Base-by-base conservation (phyloP, 306 rosid genomes). In the Quercus wislizeni region DNA sequence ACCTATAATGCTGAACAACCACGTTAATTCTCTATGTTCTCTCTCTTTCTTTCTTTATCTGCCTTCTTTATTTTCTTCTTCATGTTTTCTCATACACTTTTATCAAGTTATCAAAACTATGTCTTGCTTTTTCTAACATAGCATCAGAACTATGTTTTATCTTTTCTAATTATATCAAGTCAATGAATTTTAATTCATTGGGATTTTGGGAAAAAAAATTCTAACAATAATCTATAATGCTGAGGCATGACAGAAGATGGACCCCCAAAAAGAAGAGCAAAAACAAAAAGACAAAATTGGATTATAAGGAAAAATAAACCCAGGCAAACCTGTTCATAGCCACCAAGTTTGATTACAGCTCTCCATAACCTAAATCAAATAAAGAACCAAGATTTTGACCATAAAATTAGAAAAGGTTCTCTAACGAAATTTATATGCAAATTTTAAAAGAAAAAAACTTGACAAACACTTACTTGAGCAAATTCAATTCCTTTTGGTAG, bases 301-400 rank as follows among this genome's bases (percentile, higher is more conserved):
- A 31, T 67, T 64, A 31, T 8, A 76, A 72, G 9, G 46, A 23
- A 27, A 18, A 19, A 68, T 35, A 69, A 68, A 19, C 19, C 20
- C 55, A 19, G 1, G 14, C 79, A 83, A 85, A 96, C 99, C 99
- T 93, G 93, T 74, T 93, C 98, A 89, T 96, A 96, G 88, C 99
- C 99, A 70, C 99, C 99, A 90, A 96, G 85, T 88, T 91, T 90
- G 3, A 84, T 93, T 76, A 96, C 99, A 20, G 97, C 89, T 82
- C 97, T 93, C 94, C 97, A 96, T 69, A 96, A 88, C 98, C 99
- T 94, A 76, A 28, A 79, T 49, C 68, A 68, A 79, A 35, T 70
- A 83, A 79, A 79, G 65, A 84, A 43, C 33, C 21, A 5, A 67
- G 14, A 70, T 38, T 85, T 79, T 62, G 71, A 61, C 30, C 75